Conservation (phyloP, 1,284 basidiomycete genomes). For the Caloboletus firmus region DNA sequence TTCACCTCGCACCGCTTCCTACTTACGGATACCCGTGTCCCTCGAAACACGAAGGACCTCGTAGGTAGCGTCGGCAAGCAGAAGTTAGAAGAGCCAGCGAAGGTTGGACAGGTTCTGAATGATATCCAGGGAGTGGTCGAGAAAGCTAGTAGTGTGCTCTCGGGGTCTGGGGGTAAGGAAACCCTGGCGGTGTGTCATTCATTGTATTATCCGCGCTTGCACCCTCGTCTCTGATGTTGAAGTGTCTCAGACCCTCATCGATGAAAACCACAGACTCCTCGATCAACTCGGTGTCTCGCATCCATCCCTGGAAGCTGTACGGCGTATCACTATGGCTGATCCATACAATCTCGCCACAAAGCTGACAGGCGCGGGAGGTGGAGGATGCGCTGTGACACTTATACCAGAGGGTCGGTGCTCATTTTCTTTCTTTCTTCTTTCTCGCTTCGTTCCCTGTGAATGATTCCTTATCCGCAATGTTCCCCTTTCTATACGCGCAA, state of each 20-base stretch:
- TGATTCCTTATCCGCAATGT: not conserved
- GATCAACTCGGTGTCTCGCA: conserved; percentile 93
- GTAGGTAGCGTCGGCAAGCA: conserved; percentile 85
- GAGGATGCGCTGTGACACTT: conserved; percentile 95
- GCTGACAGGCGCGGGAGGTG: conserved; percentile 97
- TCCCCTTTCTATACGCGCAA: not conserved
- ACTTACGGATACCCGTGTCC: conserved; percentile 90
- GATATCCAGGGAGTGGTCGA: conserved; percentile 83
- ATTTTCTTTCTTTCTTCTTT: not conserved
- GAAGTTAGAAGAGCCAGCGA: conserved; percentile 76
- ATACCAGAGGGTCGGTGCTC: conserved; percentile 78
- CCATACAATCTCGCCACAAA: conserved; percentile 88
- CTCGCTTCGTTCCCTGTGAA: not conserved
- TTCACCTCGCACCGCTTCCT: conserved; percentile 78
- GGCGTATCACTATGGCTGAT: conserved; percentile 59
- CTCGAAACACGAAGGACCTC: conserved; percentile 91
- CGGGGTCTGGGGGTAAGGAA: conserved; percentile 42
- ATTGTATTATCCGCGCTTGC: not conserved
- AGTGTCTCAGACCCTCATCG: conserved; percentile 66
- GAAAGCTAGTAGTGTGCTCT: conserved; percentile 74
- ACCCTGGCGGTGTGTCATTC: conserved; percentile 55
- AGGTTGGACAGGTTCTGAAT: conserved; percentile 71
- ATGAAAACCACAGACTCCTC: conserved; percentile 88
- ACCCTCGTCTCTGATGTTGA: not conserved
- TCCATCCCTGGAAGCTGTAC: conserved; percentile 82